Conservation (phyloP, 1,284 basidiomycete species). For the Ustilago shanxiensis region DNA sequence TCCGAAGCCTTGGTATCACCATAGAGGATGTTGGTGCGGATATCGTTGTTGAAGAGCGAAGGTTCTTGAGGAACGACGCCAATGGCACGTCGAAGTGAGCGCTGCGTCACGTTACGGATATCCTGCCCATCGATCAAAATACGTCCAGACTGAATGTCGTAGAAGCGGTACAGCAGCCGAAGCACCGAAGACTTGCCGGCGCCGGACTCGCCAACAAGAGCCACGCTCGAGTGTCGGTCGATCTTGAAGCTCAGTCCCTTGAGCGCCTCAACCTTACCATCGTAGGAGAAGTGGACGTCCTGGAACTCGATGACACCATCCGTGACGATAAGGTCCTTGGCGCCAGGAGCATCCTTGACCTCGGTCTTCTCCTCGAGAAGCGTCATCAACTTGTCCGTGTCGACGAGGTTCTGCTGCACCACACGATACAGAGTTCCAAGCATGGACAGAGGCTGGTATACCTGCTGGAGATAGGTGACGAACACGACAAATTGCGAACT, state of each 20-base stretch:
- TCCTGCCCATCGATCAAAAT: conserved; percentile 82
- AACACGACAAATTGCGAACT: conserved; percentile 80
- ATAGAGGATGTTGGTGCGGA: conserved; percentile 71
- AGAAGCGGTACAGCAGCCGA: conserved; percentile 87
- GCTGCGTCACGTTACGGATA: conserved; percentile 84
- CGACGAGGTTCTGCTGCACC: conserved; percentile 75
- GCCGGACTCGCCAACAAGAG: conserved; percentile 75
- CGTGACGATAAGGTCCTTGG: conserved; percentile 79
- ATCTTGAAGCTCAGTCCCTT: conserved; percentile 84
- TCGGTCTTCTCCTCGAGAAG: conserved; percentile 74
- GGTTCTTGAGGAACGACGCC: conserved; percentile 75
- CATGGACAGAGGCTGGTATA: conserved; percentile 70
- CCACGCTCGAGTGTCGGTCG: conserved; percentile 74
- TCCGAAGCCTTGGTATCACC: conserved; percentile 62
- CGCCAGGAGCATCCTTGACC: conserved; percentile 82
- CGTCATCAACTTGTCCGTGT: conserved; percentile 70
- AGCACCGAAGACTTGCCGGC: conserved; percentile 85
- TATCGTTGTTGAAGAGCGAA: conserved; percentile 82
- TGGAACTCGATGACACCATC: conserved; percentile 84
- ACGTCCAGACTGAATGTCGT: conserved; percentile 76
- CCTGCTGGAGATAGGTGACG: conserved; percentile 82
- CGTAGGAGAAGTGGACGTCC: conserved; percentile 74
- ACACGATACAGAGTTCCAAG: conserved; percentile 68
- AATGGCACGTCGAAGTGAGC: conserved; percentile 80
- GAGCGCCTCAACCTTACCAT: conserved; percentile 79